Conservation (phyloP, 306 rosid genomes). For the Vicia faba region DNA sequence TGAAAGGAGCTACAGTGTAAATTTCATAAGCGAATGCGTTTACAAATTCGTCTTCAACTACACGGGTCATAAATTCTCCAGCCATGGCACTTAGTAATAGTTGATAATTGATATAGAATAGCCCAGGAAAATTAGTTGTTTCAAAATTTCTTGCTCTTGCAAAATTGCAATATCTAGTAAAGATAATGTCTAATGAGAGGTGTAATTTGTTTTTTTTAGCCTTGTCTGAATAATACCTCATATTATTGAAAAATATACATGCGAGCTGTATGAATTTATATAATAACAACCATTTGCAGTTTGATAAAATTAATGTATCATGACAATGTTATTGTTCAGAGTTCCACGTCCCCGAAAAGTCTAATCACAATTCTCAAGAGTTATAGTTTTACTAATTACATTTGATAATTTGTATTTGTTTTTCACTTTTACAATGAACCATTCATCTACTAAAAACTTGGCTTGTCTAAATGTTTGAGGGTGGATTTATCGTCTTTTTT, state of each 20-base stretch:
- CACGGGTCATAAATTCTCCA: conserved; percentile 42
- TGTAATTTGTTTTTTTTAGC: not conserved
- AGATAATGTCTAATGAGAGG: not conserved
- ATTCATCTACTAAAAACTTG: no score
- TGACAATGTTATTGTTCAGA: no score
- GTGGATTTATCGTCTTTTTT: no score
- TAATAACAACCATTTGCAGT: not conserved
- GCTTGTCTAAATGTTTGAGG: no score
- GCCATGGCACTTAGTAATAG: conserved; percentile 32
- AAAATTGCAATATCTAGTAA: conserved; percentile 4
- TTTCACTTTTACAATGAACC: no score
- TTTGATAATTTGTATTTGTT: no score
- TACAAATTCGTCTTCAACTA: conserved; percentile 46
- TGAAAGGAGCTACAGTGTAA: conserved; percentile 75
- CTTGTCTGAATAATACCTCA: no score
- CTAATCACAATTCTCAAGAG: no score
- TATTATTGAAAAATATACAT: not conserved
- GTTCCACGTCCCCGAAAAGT: no score
- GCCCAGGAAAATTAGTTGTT: conserved; percentile 5
- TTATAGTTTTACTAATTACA: no score
- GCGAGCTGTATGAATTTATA: not conserved
- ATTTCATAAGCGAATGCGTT: conserved; percentile 66
- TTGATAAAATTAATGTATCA: no score
- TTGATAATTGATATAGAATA: conserved; percentile 34
- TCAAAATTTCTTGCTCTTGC: not conserved